Conservation (phyloP, 1,139 yeast species). For the Arxiozyma slooffiae region DNA sequence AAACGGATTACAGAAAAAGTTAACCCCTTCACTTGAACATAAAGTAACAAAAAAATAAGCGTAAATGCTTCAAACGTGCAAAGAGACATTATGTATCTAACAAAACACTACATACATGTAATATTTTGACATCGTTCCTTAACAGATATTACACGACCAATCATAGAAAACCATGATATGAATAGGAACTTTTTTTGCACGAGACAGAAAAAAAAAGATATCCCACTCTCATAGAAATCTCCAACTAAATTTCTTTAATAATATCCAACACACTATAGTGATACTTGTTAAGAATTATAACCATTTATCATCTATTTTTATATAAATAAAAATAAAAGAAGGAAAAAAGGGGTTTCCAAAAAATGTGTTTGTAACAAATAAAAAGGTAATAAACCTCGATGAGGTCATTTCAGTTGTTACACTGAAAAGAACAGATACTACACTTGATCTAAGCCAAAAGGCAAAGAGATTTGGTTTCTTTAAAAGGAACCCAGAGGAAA, state of each 20-base stretch:
- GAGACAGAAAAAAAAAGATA: not conserved
- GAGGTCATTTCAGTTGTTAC: conserved; percentile 99
- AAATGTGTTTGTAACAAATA: conserved; percentile 30
- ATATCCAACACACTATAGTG: conserved; percentile 3
- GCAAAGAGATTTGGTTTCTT: conserved; percentile 73
- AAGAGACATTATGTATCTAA: not conserved
- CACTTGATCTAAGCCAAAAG: conserved; percentile 99
- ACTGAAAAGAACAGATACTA: conserved; percentile 99
- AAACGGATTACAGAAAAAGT: not conserved
- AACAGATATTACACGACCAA: not conserved
- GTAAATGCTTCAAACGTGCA: not conserved
- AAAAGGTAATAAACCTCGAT: conserved; percentile 58
- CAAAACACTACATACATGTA: not conserved
- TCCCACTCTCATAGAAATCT: not conserved
- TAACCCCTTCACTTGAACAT: not conserved
- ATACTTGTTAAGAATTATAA: conserved; percentile 2
- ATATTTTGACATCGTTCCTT: not conserved
- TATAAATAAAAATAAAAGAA: conserved; percentile 1
- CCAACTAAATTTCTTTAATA: not conserved
- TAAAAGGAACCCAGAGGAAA: conserved; percentile 25
- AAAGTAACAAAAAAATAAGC: not conserved
- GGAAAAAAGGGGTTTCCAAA: conserved; percentile 19
- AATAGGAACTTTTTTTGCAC: conserved; percentile 1
- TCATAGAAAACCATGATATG: not conserved
- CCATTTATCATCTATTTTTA: conserved; percentile 6